These are phyloP conservation scores for Pyronema domesticum DNA, from an alignment of 495 filamentous ascomycete genomes.

Conservation along the genomic window DNA sequence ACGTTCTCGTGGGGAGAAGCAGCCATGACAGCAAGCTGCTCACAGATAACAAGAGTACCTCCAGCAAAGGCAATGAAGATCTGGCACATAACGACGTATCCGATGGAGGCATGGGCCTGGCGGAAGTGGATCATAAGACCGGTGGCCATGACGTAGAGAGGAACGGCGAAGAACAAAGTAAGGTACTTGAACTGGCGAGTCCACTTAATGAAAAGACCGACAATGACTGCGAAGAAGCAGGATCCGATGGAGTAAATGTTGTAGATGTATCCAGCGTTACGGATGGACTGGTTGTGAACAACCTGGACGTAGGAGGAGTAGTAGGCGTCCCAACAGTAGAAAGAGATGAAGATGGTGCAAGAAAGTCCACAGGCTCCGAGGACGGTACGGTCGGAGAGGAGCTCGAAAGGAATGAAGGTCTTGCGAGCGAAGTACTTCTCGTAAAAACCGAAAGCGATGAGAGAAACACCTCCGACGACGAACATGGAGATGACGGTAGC, in stretches of 20 bases:
- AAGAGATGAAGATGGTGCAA: constrained; percentile 40
- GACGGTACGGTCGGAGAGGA: constrained; percentile 44
- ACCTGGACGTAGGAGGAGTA: constrained; percentile 47
- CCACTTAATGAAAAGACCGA: constrained; percentile 37
- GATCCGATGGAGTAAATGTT: constrained; percentile 36
- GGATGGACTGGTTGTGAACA: constrained; percentile 39
- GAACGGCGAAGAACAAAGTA: constrained; percentile 40
- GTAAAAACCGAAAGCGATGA: constrained; percentile 41
- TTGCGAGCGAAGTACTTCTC: constrained; percentile 38
- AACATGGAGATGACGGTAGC: constrained; percentile 39
- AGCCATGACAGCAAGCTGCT: constrained; percentile 52
- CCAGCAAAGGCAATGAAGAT: constrained; percentile 61
- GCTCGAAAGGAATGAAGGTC: constrained; percentile 40
- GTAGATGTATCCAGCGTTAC: constrained; percentile 35
- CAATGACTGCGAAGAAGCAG: constrained; percentile 35
- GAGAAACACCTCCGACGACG: constrained; percentile 35
- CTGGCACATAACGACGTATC: constrained; percentile 59
- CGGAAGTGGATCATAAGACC: constrained; percentile 55
- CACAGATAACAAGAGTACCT: constrained; percentile 38
- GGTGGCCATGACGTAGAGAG: constrained; percentile 43
- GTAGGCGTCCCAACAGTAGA: constrained; percentile 45
- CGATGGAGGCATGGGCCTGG: constrained; percentile 35
- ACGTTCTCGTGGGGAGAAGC: constrained; percentile 46
- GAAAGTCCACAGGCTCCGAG: constrained; percentile 41
- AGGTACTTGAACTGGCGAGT: constrained; percentile 42